These are phyloP conservation scores for Fusarium sp. DNA, from an alignment of 2,329 filamentous ascomycete genomes.

Conservation along the genomic window DNA sequence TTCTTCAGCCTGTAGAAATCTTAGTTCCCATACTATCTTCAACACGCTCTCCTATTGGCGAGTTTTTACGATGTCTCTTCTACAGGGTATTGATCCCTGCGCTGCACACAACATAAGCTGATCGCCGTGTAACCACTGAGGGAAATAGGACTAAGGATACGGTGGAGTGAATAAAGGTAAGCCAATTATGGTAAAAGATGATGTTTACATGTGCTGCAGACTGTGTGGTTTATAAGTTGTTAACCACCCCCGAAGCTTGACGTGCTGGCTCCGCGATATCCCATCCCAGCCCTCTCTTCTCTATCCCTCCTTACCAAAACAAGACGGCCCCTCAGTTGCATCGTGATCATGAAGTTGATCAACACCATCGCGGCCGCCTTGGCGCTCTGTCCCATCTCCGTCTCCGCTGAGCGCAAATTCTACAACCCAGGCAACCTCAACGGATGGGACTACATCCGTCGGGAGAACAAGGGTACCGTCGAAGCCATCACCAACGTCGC, in stretches of 20 bases:
- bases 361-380: constrained; percentile 9
- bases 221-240: background rate
- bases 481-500: constrained; percentile 54
- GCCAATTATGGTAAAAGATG: background rate
- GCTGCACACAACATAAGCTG: background rate
- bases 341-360: background rate
- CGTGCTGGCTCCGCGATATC: background rate
- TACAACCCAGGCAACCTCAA: constrained; percentile 54
- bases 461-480: constrained; percentile 57
- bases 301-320: background rate
- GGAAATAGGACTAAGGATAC: background rate
- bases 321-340: background rate
- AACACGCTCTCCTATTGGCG: background rate
- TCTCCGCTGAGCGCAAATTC: constrained; percentile 53
- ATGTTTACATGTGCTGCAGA: background rate
- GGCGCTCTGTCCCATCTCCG: constrained; percentile 38
- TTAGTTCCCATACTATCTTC: background rate
- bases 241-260: background rate
- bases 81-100: background rate
- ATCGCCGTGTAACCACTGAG: background rate
- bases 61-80: background rate
- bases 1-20: background rate
- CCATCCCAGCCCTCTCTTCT: background rate
- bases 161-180: background rate
- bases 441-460: constrained; percentile 54